phyloP scores from a whole-genome alignment of 805 yeast genomes.

The Wickerhamomyces pijperi region DNA sequence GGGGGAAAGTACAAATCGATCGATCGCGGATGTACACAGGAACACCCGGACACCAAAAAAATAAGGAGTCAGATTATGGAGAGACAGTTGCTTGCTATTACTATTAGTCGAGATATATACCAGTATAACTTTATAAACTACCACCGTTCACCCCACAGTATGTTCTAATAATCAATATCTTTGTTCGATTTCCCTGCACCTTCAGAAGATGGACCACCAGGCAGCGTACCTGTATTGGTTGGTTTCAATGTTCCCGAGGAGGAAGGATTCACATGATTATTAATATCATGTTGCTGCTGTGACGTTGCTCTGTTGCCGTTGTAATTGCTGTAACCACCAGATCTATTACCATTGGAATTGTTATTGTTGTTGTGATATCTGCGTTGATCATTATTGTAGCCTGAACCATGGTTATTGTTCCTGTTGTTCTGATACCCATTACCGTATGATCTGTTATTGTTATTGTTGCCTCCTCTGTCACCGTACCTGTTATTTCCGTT shows the following conservation, averaged over 20 bases:
- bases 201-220: not conserved
- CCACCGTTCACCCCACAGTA: no score
- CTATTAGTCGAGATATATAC: no score
- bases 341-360: not conserved
- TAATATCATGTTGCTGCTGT: not conserved
- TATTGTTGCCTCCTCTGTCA: not conserved
- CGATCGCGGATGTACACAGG: no score
- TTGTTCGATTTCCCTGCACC: no score
- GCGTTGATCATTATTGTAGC: not conserved
- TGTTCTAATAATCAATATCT: no score
- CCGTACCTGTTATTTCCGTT: not conserved
- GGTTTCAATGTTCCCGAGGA: not conserved
- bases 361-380: no score
- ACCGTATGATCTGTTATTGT: not conserved
- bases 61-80: no score
- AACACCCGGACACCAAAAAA: no score
- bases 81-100: no score
- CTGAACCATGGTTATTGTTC: not conserved
- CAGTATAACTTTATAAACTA: no score
- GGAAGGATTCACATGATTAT: not conserved
- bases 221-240: not conserved
- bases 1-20: no score
- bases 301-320: not conserved
- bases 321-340: not conserved
- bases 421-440: not conserved